Base-by-base conservation (phyloP, 768 basidiomycete genomes). In the Bullera alba region DNA sequence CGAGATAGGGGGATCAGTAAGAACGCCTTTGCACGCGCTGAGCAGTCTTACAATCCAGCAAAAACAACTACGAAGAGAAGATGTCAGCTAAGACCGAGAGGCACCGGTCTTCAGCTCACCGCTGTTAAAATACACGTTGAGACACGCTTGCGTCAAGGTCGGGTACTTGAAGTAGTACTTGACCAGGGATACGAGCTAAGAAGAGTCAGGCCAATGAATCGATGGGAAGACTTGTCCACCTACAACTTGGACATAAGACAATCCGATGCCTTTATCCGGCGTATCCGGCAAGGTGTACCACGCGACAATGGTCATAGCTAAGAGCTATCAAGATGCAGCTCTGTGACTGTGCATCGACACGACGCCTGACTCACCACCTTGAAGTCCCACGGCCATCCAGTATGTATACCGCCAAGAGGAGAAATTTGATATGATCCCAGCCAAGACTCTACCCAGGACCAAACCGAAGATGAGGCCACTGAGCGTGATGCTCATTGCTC, bases 221-320 rank as follows among this genome's bases (percentile, higher is more conserved):
- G 25, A 21, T 7, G 23, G 28, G 26, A 19, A 50, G 4, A 14
- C 26, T 12, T 27, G 38, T 6, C 48, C 8, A 50, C 53, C 55
- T 23, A 71, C 61, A 21, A 73, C 83, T 16, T 81, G 72, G 57
- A 75, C 76, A 71, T 90, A 90, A 2, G 80, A 79, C 54, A 87
- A 47, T 39, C 79, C 73, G 8, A 57, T 67, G 4, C 69, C 67
- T 67, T 85, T 88, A 12, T 83, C 79, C 1, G 87, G 88, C 61
- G 85, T 89, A 70, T 92, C 87, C 0, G 87, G 87, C n/a, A 89
- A 73, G 47, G 82, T 57, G 19, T 80, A 68, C 63, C 84, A 89
- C 35, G 81, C 73, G 21, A 83, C 76, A 4, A 77, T 30, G 6
- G 84, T 72, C 12, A 87, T 80, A 22, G 78, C 47, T 49, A 10